Evolutionary conservation across 768 basidiomycete species (phyloP), one percentile per base, ranked within the genome.

Genomic region (Mycena haematopus): DNA sequence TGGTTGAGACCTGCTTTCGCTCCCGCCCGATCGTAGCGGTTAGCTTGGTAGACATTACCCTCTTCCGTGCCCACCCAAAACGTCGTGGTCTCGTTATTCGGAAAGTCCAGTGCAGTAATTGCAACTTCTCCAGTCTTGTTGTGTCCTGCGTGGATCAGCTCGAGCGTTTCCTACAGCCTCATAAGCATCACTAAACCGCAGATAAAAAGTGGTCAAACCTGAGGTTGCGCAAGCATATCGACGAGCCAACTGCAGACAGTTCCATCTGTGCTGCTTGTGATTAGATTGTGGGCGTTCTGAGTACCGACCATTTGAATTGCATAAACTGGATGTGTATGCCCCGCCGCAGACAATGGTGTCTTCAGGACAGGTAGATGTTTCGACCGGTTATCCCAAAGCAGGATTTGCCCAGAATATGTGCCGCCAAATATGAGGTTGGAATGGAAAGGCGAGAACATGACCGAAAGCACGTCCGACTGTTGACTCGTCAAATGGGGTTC

Each of bases 61-160:
- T 99, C 97, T 75, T 99, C 97, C 5, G 97, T 99, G 0, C 97
- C 97, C 22, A 97, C 91, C 88, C 92, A 96, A 79, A 99, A 97
- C 13, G 95, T 94, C 1, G 95, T 92, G 2, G 96, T 96, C 76
- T 99, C 97, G 71, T 93, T 96, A 69, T 93, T 90, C 0, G 96
- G 95, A 77, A 99, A 98, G 72, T 96, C 94, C 33, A 99, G 82
- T 0, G 90, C 85, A 0, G 97, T 99, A 64, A 99, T 92, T 2
- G 95, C 90, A 2, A 99, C 95, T 74, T 99, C 97, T 47, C 92
- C 92, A 0, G 97, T 99, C 80, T 98, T 99, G 79, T 90, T 93
- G 73, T 99, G 96, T 0, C 92, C 93, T 1, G 90, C 84, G 68
- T 96, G 93, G 4, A 91, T 77, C 3, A 99, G 83, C 71, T 96